Percentiles rank a stretch among this genome's conserved stretches.
phyloP scores from a whole-genome alignment of 805 yeast genomes.

The Kuraishia ogatae region DNA sequence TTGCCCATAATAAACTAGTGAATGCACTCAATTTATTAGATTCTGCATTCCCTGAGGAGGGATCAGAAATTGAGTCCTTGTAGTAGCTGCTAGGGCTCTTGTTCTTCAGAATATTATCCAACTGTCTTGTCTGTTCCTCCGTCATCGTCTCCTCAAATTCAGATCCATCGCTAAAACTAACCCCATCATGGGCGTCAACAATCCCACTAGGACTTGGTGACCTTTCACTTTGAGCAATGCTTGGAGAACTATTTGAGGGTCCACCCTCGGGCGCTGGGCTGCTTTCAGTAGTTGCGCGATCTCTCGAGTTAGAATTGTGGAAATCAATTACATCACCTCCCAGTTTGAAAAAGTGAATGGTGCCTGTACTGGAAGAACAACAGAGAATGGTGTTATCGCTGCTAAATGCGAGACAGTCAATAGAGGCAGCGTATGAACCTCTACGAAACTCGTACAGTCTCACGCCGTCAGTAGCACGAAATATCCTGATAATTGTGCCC shows the following conservation, averaged over 20 bases:
- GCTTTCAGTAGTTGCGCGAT: not conserved
- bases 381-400: slow-evolving; percentile 59
- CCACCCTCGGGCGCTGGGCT: not conserved
- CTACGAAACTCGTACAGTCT: slow-evolving; percentile 69
- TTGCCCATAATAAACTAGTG: slow-evolving; percentile 16
- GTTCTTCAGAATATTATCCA: slow-evolving; percentile 4
- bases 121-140: slow-evolving; percentile 12
- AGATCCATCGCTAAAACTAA: slow-evolving; percentile 21
- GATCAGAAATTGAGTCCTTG: not conserved
- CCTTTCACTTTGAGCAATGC: slow-evolving; percentile 5
- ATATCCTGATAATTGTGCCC: slow-evolving; percentile 86
- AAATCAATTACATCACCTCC: slow-evolving; percentile 10
- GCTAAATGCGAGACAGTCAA: slow-evolving; percentile 71
- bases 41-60: not conserved
- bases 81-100: slow-evolving; percentile 4
- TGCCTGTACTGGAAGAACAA: slow-evolving; percentile 85
- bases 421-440: slow-evolving; percentile 78
- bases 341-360: slow-evolving; percentile 82
- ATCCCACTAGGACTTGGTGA: slow-evolving; percentile 4
- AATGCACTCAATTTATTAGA: not conserved
- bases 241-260: not conserved
- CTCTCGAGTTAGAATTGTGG: not conserved
- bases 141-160: slow-evolving; percentile 20
- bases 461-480: slow-evolving; percentile 55
- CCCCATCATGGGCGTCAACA: slow-evolving; percentile 9